Percentiles rank a stretch among this genome's conserved stretches.
Conservation (phyloP, 768 basidiomycete genomes). For the Lentinus brumalis region DNA sequence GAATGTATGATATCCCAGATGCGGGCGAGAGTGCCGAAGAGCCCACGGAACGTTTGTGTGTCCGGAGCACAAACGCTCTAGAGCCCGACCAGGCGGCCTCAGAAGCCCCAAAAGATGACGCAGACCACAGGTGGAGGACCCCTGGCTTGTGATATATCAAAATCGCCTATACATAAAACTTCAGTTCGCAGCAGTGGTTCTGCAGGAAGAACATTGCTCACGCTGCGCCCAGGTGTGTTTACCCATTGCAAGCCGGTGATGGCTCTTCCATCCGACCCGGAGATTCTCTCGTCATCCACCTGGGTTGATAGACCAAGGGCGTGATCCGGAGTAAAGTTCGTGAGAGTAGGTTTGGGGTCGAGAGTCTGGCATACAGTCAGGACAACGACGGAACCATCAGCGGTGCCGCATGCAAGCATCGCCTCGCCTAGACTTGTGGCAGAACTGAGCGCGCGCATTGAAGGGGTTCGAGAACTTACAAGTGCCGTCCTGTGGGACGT, state of each 20-base stretch:
- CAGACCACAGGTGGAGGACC: conserved; percentile 57
- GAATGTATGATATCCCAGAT: conserved; percentile 60
- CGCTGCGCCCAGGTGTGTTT: conserved; percentile 38
- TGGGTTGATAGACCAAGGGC: conserved; percentile 26
- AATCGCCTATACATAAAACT: conserved; percentile 45
- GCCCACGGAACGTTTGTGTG: conserved; percentile 52
- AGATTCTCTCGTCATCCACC: conserved; percentile 11
- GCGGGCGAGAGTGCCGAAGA: conserved; percentile 62
- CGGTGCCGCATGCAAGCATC: conserved; percentile 56
- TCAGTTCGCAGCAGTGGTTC: neutral
- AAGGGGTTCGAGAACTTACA: conserved; percentile 39
- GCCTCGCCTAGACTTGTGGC: conserved; percentile 49
- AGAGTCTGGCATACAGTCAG: conserved; percentile 55
- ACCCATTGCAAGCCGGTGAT: conserved; percentile 64
- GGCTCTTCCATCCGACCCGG: conserved; percentile 42
- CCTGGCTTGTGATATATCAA: conserved; percentile 64
- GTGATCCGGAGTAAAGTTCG: conserved; percentile 39
- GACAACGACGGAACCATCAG: conserved; percentile 61
- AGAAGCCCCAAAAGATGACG: conserved; percentile 28
- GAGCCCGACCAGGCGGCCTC: conserved; percentile 49
- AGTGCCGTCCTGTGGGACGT: conserved; percentile 32
- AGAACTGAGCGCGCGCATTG: neutral
- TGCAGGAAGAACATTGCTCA: conserved; percentile 31
- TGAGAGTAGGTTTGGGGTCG: conserved; percentile 23
- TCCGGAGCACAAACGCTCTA: conserved; percentile 45